Percentiles rank a stretch among this genome's conserved stretches.
Conservation (phyloP, 441 rosid species). For the Melastoma candidum region DNA sequence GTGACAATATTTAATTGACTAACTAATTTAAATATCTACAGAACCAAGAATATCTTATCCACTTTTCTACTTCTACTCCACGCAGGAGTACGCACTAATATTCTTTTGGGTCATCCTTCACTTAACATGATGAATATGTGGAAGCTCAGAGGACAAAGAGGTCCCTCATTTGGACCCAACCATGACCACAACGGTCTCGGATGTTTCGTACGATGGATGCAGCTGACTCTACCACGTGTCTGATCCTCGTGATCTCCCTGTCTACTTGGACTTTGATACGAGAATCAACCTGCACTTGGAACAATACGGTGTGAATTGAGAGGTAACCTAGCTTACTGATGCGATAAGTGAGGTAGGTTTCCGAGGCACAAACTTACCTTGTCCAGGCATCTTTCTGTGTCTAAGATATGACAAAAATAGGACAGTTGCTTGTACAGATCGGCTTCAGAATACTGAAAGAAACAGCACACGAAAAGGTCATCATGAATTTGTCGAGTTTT, state of each 20-base stretch:
- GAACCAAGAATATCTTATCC: no score
- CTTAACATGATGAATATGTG: no score
- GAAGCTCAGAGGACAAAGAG: conserved; percentile 20
- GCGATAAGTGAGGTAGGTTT: background rate
- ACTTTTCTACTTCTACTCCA: no score
- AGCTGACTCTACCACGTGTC: conserved; percentile 50
- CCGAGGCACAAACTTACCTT: conserved; percentile 36
- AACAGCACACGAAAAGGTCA: background rate
- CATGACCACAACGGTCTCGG: conserved; percentile 75
- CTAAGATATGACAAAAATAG: conserved; percentile 71
- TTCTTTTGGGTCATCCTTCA: no score
- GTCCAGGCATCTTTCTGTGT: conserved; percentile 50
- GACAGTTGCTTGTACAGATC: conserved; percentile 87
- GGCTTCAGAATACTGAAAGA: conserved; percentile 68
- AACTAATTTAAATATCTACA: no score
- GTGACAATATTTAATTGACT: no score
- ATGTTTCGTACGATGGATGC: conserved; percentile 35
- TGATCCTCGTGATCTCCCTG: conserved; percentile 46
- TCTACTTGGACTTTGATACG: conserved; percentile 40
- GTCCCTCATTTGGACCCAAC: conserved; percentile 65
- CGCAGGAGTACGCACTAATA: no score
- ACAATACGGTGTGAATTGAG: background rate
- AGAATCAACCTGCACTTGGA: conserved; percentile 44
- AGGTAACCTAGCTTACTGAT: background rate
- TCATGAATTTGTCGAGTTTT: background rate